A percentile compares a stretch with the other conserved stretches of the same genome.
phyloP scores from a whole-genome alignment of 1,139 yeast species.

The Arxiozyma heterogenica region DNA sequence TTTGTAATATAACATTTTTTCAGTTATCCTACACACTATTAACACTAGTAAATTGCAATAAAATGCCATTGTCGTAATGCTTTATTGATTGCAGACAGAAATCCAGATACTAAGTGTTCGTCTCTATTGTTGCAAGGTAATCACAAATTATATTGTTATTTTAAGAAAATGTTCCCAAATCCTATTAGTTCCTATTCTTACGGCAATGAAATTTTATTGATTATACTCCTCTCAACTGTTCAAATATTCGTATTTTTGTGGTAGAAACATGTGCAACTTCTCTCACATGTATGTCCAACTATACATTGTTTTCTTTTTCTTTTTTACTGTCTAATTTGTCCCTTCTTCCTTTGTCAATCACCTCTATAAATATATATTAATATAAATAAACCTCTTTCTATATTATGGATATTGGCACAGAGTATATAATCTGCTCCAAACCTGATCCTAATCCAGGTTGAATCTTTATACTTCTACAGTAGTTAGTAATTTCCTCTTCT shows the following conservation, averaged over 20 bases:
- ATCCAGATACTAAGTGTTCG: too few species aligned
- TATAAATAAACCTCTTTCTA: background rate
- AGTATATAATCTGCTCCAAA: too few species aligned
- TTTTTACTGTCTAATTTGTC: background rate
- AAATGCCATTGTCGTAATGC: too few species aligned
- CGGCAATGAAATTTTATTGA: background rate
- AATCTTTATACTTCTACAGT: background rate
- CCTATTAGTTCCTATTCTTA: background rate
- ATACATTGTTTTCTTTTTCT: background rate
- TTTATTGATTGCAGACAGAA: background rate
- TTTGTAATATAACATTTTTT: background rate
- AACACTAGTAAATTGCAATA: background rate
- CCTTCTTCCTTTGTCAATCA: background rate
- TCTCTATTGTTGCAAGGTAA: background rate
- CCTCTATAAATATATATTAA: background rate
- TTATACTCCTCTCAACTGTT: background rate
- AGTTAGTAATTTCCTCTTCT: too few species aligned
- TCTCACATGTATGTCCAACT: background rate
- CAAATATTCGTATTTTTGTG: background rate
- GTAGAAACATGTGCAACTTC: background rate
- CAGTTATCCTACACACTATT: too few species aligned
- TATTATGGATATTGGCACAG: too few species aligned
- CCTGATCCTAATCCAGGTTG: background rate
- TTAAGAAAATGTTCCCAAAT: background rate
- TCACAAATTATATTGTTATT: background rate